Conservation (phyloP, 495 filamentous ascomycete species). For the Aspergillus wentii region DNA sequence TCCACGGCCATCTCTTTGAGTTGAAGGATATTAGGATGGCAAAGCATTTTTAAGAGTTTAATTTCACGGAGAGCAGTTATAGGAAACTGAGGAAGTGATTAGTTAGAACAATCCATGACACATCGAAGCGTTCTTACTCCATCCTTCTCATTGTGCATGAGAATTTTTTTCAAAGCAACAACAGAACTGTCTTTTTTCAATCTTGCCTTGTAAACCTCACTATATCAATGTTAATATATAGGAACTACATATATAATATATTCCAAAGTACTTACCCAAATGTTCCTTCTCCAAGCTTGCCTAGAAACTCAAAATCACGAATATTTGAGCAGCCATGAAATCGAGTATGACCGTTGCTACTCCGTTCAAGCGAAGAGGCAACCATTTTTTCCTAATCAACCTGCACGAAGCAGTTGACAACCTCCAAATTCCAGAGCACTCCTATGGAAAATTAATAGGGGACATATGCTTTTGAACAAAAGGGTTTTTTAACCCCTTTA, state of each 20-base stretch:
- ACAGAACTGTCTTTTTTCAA: conserved; percentile 65
- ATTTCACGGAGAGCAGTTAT: conserved; percentile 97
- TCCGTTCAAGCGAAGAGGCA: conserved; percentile 27
- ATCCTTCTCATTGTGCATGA: conserved; percentile 96
- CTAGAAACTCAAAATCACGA: conserved; percentile 77
- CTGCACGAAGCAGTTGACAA: too few relatives aligned
- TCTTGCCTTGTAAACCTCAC: conserved; percentile 87
- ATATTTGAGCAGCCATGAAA: conserved; percentile 88
- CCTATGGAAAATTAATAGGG: too few relatives aligned
- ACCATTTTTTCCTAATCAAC: conserved; percentile 31
- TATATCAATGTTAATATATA: conserved; percentile 19
- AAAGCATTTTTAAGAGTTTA: conserved; percentile 91
- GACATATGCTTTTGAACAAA: too few relatives aligned
- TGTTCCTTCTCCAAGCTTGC: conserved; percentile 94
- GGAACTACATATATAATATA: too few relatives aligned
- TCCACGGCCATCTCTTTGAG: conserved; percentile 97
- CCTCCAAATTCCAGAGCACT: too few relatives aligned
- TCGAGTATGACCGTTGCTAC: conserved; percentile 34
- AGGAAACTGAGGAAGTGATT: conserved; percentile 58
- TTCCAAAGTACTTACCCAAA: conserved; percentile 65
- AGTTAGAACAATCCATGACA: conserved; percentile 2
- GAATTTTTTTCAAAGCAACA: conserved; percentile 92
- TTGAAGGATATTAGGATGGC: conserved; percentile 80
- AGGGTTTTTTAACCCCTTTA: too few relatives aligned
- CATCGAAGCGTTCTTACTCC: conserved; percentile 52